A percentile compares a stretch with the other conserved stretches of the same genome.
Evolutionary conservation across 768 basidiomycete species (phyloP).

Genomic region (Tulasnella sp.): DNA sequence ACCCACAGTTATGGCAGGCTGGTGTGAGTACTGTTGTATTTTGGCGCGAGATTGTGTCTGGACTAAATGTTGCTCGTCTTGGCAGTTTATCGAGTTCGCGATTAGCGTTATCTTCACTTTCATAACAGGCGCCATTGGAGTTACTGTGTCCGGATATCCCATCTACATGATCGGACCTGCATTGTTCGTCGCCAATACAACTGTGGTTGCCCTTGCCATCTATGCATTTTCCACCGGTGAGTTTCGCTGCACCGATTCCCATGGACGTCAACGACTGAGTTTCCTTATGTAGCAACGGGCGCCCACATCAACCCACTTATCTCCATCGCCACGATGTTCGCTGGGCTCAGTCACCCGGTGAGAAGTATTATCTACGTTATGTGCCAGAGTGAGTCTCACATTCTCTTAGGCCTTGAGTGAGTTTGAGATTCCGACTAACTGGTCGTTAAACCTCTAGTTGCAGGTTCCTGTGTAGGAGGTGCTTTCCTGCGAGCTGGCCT

Average conservation of each 20-base stretch:
- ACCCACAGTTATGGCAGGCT: constrained; percentile 9
- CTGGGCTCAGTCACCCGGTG: constrained; percentile 5
- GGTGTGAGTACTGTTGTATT: not conserved
- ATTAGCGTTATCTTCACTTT: not conserved
- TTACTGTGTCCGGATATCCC: constrained; percentile 5
- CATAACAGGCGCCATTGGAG: constrained; percentile 3
- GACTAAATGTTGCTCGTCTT: not conserved
- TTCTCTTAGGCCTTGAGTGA: not conserved
- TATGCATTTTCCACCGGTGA: constrained; percentile 5
- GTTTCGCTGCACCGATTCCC: not conserved
- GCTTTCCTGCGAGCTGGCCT: constrained; percentile 9
- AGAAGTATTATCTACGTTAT: constrained; percentile 6
- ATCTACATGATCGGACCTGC: not conserved
- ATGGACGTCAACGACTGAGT: not conserved
- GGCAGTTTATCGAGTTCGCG: not conserved
- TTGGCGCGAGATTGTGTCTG: too few species aligned
- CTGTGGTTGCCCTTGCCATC: not conserved
- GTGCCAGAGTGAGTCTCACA: not conserved
- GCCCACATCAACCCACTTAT: constrained; percentile 10
- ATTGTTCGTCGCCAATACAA: not conserved
- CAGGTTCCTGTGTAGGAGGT: constrained; percentile 2
- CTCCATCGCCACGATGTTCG: constrained; percentile 6
- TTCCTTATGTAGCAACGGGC: not conserved
- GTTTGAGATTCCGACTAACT: not conserved
- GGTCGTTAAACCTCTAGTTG: not conserved